phyloP scores from a whole-genome alignment of 768 basidiomycete genomes.

The Boletus bicolor region DNA sequence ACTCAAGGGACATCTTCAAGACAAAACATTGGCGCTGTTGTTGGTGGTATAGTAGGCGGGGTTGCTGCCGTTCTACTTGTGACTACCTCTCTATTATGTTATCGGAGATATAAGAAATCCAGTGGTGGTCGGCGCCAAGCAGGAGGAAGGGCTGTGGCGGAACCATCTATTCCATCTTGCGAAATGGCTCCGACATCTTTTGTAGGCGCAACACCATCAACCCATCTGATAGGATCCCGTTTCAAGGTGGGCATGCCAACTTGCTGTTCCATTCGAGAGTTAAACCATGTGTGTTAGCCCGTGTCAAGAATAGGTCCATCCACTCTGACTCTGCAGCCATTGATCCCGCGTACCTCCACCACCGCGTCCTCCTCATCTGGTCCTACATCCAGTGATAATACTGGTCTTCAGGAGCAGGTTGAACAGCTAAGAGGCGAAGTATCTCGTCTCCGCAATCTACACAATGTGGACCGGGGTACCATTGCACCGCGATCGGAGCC shows the following conservation, averaged over 20 bases:
- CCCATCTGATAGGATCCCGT: too few relatives aligned
- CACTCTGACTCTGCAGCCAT: too few relatives aligned
- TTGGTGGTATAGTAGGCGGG: constrained; percentile 6
- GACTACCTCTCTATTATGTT: constrained; percentile 1
- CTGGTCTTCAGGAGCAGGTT: constrained; percentile 1
- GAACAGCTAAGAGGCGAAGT: constrained; percentile 8
- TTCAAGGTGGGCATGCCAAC: too few relatives aligned
- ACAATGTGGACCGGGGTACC: background rate
- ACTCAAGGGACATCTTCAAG: background rate
- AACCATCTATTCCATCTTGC: background rate
- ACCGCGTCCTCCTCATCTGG: background rate
- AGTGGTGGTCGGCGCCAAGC: background rate
- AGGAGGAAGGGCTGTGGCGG: background rate
- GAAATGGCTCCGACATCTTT: background rate
- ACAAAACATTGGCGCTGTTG: background rate
- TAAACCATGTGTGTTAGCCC: too few relatives aligned
- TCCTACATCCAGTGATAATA: background rate
- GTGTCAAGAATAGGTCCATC: too few relatives aligned
- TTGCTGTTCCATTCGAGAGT: too few relatives aligned
- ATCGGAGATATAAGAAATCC: background rate
- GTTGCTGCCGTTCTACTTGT: background rate
- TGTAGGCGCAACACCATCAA: too few relatives aligned
- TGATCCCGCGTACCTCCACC: background rate
- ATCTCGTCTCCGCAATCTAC: constrained; percentile 2
- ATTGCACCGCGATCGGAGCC: background rate